Evolutionary conservation across 306 rosid genomes (phyloP).

Genomic region (Sicyos edulis): DNA sequence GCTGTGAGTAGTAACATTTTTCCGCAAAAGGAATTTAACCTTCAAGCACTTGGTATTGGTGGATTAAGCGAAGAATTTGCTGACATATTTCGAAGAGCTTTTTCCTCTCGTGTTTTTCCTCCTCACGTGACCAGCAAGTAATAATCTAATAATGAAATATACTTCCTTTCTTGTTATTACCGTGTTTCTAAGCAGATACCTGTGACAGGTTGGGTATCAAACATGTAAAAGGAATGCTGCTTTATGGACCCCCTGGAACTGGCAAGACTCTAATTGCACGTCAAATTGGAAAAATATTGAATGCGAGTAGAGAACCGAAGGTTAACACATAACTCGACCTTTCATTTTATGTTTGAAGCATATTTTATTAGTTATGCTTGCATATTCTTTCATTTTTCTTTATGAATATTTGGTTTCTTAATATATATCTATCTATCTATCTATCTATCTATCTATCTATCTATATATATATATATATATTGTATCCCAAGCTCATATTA

Average conservation of each 20-base stretch:
- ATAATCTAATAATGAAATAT: conserved; percentile 25
- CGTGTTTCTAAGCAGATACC: conserved; percentile 29
- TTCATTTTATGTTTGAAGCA: neutral
- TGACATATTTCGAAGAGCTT: conserved; percentile 97
- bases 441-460: too few relatives aligned
- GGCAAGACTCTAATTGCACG: conserved; percentile 99
- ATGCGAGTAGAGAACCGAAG: conserved; percentile 89
- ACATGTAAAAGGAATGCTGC: conserved; percentile 97
- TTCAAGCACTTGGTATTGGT: conserved; percentile 86
- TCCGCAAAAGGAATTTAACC: conserved; percentile 90
- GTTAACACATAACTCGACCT: conserved; percentile 31
- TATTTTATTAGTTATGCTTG: neutral
- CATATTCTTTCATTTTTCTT: neutral
- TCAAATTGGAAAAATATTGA: conserved; percentile 92
- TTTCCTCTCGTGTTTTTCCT: conserved; percentile 98
- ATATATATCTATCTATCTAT: too few relatives aligned
- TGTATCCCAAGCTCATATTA: neutral
- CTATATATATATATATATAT: too few relatives aligned
- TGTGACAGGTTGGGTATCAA: conserved; percentile 84
- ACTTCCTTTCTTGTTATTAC: conserved; percentile 23
- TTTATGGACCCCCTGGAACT: conserved; percentile 98
- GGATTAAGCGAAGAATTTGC: conserved; percentile 89
- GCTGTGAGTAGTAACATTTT: conserved; percentile 81
- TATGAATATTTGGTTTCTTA: neutral
- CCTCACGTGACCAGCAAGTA: conserved; percentile 91